Conservation (phyloP, 768 basidiomycete species). For the Rhodotorula kratochvilovae region DNA sequence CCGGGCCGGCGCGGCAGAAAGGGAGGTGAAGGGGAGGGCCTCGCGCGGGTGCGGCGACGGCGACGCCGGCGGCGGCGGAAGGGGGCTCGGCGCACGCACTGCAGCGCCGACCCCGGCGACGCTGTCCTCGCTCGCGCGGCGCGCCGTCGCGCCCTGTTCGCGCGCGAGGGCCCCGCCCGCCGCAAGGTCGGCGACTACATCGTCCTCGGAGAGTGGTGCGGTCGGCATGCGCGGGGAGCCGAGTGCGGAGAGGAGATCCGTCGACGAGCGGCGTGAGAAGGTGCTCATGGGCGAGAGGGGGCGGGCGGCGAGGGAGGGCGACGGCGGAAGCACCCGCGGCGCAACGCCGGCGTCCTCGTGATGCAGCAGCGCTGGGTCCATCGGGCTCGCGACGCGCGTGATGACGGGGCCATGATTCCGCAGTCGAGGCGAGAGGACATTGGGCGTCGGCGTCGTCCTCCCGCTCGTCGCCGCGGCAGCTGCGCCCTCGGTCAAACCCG, state of each 20-base stretch:
- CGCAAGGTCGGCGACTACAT: background rate
- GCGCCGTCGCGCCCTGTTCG: background rate
- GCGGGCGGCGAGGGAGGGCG: no score
- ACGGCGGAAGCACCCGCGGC: background rate
- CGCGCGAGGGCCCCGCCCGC: background rate
- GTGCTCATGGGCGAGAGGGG: background rate
- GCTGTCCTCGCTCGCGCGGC: background rate
- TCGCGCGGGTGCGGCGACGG: background rate
- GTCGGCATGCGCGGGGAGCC: no score
- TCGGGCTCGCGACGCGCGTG: constrained; percentile 5
- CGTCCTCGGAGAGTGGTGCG: background rate
- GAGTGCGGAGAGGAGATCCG: background rate
- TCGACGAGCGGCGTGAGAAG: background rate
- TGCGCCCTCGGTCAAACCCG: no score
- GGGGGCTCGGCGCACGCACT: background rate
- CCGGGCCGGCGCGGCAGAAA: background rate
- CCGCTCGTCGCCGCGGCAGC: no score
- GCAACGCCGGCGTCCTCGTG: background rate
- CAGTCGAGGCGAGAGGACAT: background rate
- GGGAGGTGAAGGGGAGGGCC: no score
- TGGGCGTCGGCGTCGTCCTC: background rate
- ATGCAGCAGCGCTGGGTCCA: background rate
- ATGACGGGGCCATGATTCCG: background rate
- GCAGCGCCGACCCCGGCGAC: no score
- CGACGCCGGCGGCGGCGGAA: background rate